These are phyloP conservation scores for Paecilomyces sp. DNA, from an alignment of 2,329 filamentous ascomycete species.

Conservation along the genomic window DNA sequence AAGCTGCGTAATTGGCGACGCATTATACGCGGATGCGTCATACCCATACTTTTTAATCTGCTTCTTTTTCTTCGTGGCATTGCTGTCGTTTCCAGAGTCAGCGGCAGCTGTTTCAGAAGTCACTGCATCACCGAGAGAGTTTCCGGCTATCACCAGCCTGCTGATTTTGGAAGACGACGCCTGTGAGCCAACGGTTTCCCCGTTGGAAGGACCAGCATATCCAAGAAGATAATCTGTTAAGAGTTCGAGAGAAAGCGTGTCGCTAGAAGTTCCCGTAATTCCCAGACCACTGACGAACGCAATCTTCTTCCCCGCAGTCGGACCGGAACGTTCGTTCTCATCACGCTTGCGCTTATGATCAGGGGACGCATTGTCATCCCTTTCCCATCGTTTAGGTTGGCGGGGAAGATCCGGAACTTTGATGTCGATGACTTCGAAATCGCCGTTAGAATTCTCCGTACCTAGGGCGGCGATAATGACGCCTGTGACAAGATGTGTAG, in stretches of 20 bases:
- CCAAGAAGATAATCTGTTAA: constrained; percentile 83
- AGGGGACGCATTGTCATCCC: constrained; percentile 39
- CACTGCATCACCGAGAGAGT: constrained; percentile 58
- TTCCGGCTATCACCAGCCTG: constrained; percentile 83
- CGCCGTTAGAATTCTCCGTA: constrained; percentile 84
- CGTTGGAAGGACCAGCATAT: constrained; percentile 53
- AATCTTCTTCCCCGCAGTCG: constrained; percentile 57
- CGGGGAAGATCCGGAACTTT: constrained; percentile 79
- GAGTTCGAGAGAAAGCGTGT: constrained; percentile 68
- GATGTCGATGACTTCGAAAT: constrained; percentile 86
- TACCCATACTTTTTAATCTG: constrained; percentile 83
- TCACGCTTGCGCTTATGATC: constrained; percentile 27
- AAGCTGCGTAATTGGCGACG: constrained; percentile 72
- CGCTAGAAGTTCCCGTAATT: constrained; percentile 69
- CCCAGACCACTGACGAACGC: constrained; percentile 84
- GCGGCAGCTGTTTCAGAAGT: constrained; percentile 28
- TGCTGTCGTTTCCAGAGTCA: constrained; percentile 17
- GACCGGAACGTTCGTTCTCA: constrained; percentile 38
- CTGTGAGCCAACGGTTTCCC: constrained; percentile 44
- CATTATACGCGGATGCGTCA: constrained; percentile 81
- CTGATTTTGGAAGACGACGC: constrained; percentile 53
- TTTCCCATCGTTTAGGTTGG: constrained; percentile 73
- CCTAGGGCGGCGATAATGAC: constrained; percentile 92
- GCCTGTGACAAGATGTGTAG: constrained; percentile 75
- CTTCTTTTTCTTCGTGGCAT: constrained; percentile 38